Percentiles rank a stretch among this genome's conserved stretches.
Evolutionary conservation across 2,329 filamentous ascomycete species (phyloP).

Genomic region (Phaeosphaeria sp.): DNA sequence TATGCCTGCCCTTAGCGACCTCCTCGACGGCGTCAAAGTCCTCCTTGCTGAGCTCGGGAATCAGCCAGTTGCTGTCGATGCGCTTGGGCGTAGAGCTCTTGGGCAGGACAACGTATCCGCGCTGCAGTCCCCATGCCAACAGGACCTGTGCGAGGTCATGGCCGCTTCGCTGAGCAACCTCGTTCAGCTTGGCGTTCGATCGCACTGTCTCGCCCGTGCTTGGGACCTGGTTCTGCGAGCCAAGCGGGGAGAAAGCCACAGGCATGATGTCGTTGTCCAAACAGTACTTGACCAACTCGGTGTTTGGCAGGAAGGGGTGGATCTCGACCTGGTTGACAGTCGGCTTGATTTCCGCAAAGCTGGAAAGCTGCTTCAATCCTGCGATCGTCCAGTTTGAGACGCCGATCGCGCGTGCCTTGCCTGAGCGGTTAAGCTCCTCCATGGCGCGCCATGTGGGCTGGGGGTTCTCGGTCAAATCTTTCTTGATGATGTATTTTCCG

Average conservation of each 20-base stretch:
- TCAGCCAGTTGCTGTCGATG: conserved; percentile 67
- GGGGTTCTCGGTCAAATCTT: conserved; percentile 71
- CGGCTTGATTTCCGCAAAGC: conserved; percentile 70
- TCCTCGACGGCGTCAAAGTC: conserved; percentile 67
- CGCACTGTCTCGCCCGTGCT: conserved; percentile 72
- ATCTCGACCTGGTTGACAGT: conserved; percentile 78
- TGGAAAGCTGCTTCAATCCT: conserved; percentile 72
- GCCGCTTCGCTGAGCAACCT: conserved; percentile 73
- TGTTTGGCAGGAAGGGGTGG: conserved; percentile 75
- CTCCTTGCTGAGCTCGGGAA: conserved; percentile 62
- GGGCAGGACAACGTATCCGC: conserved; percentile 58
- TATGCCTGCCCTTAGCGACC: conserved; percentile 71
- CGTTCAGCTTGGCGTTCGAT: conserved; percentile 71
- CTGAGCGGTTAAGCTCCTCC: conserved; percentile 67
- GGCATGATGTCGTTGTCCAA: conserved; percentile 65
- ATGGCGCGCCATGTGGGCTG: conserved; percentile 72
- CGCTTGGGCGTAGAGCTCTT: conserved; percentile 52
- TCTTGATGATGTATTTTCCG: conserved; percentile 68
- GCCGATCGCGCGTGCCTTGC: conserved; percentile 70
- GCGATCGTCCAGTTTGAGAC: conserved; percentile 75
- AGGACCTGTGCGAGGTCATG: conserved; percentile 83
- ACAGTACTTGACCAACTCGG: conserved; percentile 65
- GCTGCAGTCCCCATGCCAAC: conserved; percentile 82
- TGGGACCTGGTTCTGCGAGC: conserved; percentile 73
- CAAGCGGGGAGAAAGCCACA: conserved; percentile 72